phyloP scores from a whole-genome alignment of 371 early-diverging fungal genomes.

The Dichotomocladium elegans region DNA sequence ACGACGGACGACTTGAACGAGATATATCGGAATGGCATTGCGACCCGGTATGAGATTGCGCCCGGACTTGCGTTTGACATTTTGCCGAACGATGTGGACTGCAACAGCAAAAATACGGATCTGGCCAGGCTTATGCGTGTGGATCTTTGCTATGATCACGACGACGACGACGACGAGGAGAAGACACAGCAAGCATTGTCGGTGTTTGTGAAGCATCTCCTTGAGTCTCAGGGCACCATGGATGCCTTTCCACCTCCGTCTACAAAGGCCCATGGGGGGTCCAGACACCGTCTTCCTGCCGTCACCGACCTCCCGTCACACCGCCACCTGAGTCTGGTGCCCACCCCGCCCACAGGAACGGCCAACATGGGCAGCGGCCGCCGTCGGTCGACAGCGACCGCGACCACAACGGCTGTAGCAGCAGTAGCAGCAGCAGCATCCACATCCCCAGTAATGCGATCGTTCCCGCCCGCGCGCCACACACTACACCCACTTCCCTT shows the following conservation, averaged over 20 bases:
- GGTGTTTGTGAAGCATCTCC: constrained; percentile 18
- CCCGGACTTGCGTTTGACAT: constrained; percentile 34
- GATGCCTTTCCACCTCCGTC: constrained; percentile 42
- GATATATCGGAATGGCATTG: constrained; percentile 28
- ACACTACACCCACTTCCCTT: no score
- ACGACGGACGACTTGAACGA: constrained; percentile 29
- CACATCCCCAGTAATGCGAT: no score
- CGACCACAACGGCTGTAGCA: neutral
- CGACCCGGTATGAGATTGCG: constrained; percentile 31
- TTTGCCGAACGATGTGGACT: constrained; percentile 43
- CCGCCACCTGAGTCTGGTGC: constrained; percentile 38
- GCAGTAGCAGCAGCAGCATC: neutral
- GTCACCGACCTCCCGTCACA: constrained; percentile 29
- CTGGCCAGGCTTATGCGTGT: constrained; percentile 40
- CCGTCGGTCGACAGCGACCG: neutral
- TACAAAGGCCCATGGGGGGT: no score
- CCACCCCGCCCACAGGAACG: constrained; percentile 12
- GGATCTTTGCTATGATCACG: constrained; percentile 23
- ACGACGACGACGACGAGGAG: neutral
- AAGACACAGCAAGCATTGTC: constrained; percentile 19
- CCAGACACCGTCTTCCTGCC: constrained; percentile 21
- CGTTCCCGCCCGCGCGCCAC: no score
- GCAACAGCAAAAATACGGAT: constrained; percentile 42
- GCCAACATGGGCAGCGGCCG: no score
- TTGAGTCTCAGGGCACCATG: constrained; percentile 37